A percentile compares a stretch with the other conserved stretches of the same genome.
phyloP scores from a whole-genome alignment of 768 basidiomycete genomes.

The Rhodotorula kratochvilovae region DNA sequence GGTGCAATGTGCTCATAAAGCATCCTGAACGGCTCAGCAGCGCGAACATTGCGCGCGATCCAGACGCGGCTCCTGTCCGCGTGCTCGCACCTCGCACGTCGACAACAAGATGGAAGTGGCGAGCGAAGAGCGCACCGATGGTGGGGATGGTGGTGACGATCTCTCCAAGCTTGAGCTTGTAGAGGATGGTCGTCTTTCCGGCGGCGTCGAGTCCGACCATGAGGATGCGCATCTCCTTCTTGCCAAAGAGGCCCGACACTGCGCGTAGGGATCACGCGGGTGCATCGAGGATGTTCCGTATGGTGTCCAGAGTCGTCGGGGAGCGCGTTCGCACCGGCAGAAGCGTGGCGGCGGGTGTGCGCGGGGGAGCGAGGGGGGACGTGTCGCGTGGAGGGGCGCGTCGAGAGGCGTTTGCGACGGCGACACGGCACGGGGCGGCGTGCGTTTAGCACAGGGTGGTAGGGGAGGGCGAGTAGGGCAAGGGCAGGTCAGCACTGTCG shows the following conservation, averaged over 20 bases:
- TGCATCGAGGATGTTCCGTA: too few relatives aligned
- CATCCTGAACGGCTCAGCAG: too few relatives aligned
- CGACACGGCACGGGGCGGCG: not conserved
- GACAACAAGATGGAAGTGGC: not conserved
- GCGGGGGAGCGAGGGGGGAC: not conserved
- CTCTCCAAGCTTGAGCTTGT: constrained; percentile 99
- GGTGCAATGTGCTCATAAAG: too few relatives aligned
- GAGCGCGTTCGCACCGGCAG: too few relatives aligned
- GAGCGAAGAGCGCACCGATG: constrained; percentile 63
- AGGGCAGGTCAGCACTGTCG: not conserved
- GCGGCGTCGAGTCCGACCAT: constrained; percentile 99
- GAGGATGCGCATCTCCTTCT: constrained; percentile 99
- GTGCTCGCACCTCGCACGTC: not conserved
- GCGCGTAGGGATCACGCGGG: constrained; percentile 12
- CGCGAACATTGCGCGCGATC: too few relatives aligned
- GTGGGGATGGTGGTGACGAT: constrained; percentile 99
- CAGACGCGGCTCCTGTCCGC: not conserved
- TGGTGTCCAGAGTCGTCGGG: too few relatives aligned
- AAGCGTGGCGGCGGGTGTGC: not conserved
- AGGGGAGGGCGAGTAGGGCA: not conserved
- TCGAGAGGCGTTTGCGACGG: not conserved
- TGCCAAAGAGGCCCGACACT: constrained; percentile 82
- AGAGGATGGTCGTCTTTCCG: constrained; percentile 62
- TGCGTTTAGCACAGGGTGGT: not conserved
- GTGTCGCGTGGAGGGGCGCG: constrained; percentile 6